Percentiles rank a stretch among this genome's conserved stretches.
Evolutionary conservation across 1,284 basidiomycete genomes (phyloP).

Genomic region (Ceratobasidium papillatum): DNA sequence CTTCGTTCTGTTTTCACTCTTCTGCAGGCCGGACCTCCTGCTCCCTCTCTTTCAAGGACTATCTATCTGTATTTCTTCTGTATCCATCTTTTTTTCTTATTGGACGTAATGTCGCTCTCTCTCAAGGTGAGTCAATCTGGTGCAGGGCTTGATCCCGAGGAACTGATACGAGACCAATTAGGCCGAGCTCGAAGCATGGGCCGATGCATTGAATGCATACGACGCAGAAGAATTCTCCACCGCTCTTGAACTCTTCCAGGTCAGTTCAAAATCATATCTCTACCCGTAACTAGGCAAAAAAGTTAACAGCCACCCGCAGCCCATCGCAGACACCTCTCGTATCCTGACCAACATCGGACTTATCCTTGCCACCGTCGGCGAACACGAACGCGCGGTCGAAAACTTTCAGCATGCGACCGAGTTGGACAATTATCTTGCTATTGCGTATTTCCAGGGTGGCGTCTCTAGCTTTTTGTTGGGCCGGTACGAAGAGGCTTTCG

Average conservation of each 20-base stretch:
- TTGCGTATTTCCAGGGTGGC: constrained; percentile 87
- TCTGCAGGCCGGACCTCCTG: constrained; percentile 35
- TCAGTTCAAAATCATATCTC: constrained; percentile 51
- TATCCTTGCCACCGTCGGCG: constrained; percentile 87
- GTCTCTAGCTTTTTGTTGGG: constrained; percentile 85
- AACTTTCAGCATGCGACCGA: constrained; percentile 77
- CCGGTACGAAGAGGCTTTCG: constrained; percentile 74
- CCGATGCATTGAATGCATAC: constrained; percentile 82
- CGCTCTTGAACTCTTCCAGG: constrained; percentile 76
- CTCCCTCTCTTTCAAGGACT: constrained; percentile 17
- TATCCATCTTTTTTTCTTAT: constrained; percentile 3
- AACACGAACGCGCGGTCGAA: constrained; percentile 79
- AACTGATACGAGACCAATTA: neutral
- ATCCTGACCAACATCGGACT: constrained; percentile 90
- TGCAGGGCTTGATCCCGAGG: neutral
- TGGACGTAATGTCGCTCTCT: constrained; percentile 21
- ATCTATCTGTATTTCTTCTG: constrained; percentile 1
- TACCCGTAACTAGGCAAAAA: constrained; percentile 9
- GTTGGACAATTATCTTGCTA: constrained; percentile 83
- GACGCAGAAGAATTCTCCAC: constrained; percentile 83
- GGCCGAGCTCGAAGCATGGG: constrained; percentile 84
- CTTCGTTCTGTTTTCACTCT: constrained; percentile 26
- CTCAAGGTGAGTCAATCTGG: constrained; percentile 17
- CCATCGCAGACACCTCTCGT: constrained; percentile 84
- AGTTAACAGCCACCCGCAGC: constrained; percentile 53